Percentiles rank a stretch among this genome's conserved stretches.
Evolutionary conservation across 495 filamentous ascomycete species (phyloP).

Genomic region (Amphirosellinia nigrospora): DNA sequence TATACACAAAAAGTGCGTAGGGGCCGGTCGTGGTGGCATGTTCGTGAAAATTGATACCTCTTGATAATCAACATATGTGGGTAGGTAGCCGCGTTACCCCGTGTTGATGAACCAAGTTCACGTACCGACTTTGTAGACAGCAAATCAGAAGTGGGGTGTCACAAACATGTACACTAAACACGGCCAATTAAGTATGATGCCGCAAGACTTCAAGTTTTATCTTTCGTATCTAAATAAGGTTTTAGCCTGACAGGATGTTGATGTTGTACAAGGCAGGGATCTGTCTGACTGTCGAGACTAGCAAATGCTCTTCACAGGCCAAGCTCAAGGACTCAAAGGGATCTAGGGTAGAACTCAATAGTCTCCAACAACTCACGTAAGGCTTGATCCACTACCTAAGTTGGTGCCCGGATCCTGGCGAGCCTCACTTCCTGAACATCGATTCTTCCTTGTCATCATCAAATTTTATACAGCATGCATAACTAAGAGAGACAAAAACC

Average conservation of each 20-base stretch:
- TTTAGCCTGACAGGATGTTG: neutral
- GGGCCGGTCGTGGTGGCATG: slow-evolving; percentile 43
- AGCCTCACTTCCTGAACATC: neutral
- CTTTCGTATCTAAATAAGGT: neutral
- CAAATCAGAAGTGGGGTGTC: neutral
- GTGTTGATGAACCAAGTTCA: neutral
- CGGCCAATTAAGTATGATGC: neutral
- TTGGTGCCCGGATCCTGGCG: neutral
- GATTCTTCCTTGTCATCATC: neutral
- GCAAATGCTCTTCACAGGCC: neutral
- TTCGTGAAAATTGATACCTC: neutral
- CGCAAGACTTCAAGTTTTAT: slow-evolving; percentile 3
- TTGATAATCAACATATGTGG: no score
- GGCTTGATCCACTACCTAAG: neutral
- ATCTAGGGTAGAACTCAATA: no score
- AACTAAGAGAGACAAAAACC: neutral
- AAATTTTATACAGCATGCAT: neutral
- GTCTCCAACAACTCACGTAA: no score
- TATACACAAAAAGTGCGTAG: slow-evolving; percentile 91
- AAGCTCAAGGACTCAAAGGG: neutral
- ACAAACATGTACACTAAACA: no score
- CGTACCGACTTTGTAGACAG: neutral
- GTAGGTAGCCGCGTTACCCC: neutral
- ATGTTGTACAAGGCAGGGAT: slow-evolving; percentile 18
- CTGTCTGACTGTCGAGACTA: neutral